These are phyloP conservation scores for Camellia japonica DNA, from an alignment of 148 eudicot species.

Conservation along the genomic window DNA sequence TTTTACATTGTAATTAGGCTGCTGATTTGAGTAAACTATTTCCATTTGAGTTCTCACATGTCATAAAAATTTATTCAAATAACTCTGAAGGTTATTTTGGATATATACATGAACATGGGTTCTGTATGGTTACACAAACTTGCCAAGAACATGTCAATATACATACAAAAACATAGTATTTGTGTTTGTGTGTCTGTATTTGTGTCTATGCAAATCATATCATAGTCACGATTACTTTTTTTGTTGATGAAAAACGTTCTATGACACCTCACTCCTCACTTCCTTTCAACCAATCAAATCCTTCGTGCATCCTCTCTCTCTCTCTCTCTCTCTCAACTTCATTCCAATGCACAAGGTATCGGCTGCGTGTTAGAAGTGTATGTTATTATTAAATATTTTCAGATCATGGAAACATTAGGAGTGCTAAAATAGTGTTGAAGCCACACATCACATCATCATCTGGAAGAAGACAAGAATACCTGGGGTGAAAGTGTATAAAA, in stretches of 20 bases:
- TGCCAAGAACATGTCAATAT: conserved; percentile 9
- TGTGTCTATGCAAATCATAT: background rate
- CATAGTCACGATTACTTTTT: background rate
- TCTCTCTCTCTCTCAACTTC: background rate
- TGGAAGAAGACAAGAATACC: too few relatives aligned
- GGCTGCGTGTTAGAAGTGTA: too few relatives aligned
- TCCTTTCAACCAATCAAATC: background rate
- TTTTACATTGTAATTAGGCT: background rate
- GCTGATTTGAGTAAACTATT: background rate
- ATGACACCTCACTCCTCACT: background rate
- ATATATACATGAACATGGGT: background rate
- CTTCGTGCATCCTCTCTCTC: background rate
- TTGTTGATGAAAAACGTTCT: background rate
- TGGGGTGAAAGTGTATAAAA: too few relatives aligned
- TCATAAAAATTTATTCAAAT: background rate
- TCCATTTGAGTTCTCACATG: background rate
- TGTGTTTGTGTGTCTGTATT: background rate
- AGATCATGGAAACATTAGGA: too few relatives aligned
- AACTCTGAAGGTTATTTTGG: background rate
- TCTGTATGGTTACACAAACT: background rate
- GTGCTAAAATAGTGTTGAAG: too few relatives aligned
- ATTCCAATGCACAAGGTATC: background rate
- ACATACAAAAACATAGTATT: background rate
- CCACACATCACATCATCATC: too few relatives aligned
- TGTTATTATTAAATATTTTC: too few relatives aligned